phyloP scores from a whole-genome alignment of 2,329 filamentous ascomycete genomes.

The Chaetomium sp. region DNA sequence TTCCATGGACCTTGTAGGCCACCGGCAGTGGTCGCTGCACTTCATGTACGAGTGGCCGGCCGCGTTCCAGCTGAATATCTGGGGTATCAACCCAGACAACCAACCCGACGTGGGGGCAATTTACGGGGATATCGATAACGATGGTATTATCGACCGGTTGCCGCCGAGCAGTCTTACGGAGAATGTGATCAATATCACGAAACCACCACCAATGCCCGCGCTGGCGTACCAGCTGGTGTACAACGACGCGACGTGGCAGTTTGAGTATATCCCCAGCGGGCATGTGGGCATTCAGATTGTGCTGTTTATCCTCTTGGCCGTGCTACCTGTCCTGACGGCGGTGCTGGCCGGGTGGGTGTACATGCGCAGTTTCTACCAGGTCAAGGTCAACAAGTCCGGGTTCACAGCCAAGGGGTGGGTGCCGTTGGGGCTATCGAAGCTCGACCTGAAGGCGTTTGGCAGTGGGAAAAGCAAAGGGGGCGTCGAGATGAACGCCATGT shows the following conservation, averaged over 20 bases:
- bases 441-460: conserved; percentile 27
- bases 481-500: conserved; percentile 22
- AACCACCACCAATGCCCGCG: conserved; percentile 46
- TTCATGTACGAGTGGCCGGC: conserved; percentile 60
- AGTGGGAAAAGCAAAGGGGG: conserved; percentile 16
- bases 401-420: conserved; percentile 24
- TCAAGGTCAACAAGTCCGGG: conserved; percentile 35
- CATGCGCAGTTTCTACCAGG: conserved; percentile 55
- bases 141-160: conserved; percentile 55
- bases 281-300: conserved; percentile 47
- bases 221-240: conserved; percentile 49
- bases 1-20: conserved; percentile 40
- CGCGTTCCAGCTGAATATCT: conserved; percentile 56
- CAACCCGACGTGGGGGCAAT: conserved; percentile 53
- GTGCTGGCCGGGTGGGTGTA: conserved; percentile 47
- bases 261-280: conserved; percentile 46
- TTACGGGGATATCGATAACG: conserved; percentile 55
- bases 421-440: conserved; percentile 26
- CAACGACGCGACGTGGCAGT: conserved; percentile 48
- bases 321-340: conserved; percentile 47
- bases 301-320: conserved; percentile 47
- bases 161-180: conserved; percentile 51
- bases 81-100: conserved; percentile 60
- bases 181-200: conserved; percentile 53
- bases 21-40: conserved; percentile 50